Base-by-base conservation (phyloP, 768 basidiomycete genomes). In the Boletus reticuloceps region DNA sequence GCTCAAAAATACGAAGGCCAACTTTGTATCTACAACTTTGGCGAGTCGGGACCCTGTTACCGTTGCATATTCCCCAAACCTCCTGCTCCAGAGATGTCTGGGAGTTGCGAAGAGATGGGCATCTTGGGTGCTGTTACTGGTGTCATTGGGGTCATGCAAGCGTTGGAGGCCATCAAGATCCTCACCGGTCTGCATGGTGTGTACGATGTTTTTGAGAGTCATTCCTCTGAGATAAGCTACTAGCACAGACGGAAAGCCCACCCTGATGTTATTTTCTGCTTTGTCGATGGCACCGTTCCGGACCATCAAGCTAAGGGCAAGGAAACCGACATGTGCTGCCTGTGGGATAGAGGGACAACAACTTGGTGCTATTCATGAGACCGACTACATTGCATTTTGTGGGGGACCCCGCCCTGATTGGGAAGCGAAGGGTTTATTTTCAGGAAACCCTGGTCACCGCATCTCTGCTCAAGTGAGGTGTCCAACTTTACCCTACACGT, bases 91-190 rank as follows among this genome's bases (percentile, higher is more conserved):
- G 83, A 83, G 51, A 76, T 76, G 27, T 72, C 81, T 2, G 88
- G 91, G 9, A 83, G 85, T 10, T 99, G 97, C 60, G 93, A 89
- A 63, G 94, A 97, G 66, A 77, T 85, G 5, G 95, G 96, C 1
- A 86, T 98, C 6, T 73, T 97, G 46, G 96, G 96, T 7, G 85
- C 79, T 0, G 93, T 97, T 2, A 91, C 92, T 0, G 96, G 96
- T 2, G 75, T 92, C 47, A 91, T 98, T 41, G 95, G 95, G 5
- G 88, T 84, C 58, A 71, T 95, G 66, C 94, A 97, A 76, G 95
- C 95, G 6, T 69, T 92, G 34, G 94, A 97, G 72, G 79, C 91
- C 2, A 84, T 96, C 72, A 93, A 91, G 71, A 78, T 91, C 50
- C 75, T 92, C 40, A 76, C 78, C 1, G 90, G 85, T 5, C 66